Evolutionary conservation across 2,329 filamentous ascomycete genomes (phyloP).

Genomic region (Rhynchosporium secalis): DNA sequence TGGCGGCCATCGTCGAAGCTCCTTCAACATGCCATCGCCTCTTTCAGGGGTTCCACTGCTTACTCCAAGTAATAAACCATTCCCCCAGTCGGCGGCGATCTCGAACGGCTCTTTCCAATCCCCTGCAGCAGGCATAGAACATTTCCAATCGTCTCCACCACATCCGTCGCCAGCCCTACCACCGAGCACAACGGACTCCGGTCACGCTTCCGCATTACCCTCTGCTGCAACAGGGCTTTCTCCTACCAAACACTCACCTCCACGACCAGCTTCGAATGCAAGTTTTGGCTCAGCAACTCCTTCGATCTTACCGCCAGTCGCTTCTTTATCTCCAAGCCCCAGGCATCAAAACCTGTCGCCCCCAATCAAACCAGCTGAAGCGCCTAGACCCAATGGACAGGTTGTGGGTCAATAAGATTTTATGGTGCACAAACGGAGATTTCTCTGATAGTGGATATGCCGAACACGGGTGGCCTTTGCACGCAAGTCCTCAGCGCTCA

Average conservation of each 20-base stretch:
- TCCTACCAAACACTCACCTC: slow-evolving; percentile 47
- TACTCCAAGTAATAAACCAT: slow-evolving; percentile 32
- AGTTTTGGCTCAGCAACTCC: slow-evolving; percentile 35
- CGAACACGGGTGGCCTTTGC: neutral
- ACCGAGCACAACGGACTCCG: slow-evolving; percentile 18
- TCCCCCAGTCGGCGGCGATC: slow-evolving; percentile 5
- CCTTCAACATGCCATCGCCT: slow-evolving; percentile 36
- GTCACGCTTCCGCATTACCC: slow-evolving; percentile 35
- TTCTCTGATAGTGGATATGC: neutral
- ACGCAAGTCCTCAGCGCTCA: neutral
- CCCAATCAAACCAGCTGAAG: slow-evolving; percentile 52
- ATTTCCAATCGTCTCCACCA: slow-evolving; percentile 25
- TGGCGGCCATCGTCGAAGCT: slow-evolving; percentile 30
- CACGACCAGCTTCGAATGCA: slow-evolving; percentile 36
- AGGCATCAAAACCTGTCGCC: slow-evolving; percentile 59
- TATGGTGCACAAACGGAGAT: neutral
- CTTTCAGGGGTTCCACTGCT: slow-evolving; percentile 35
- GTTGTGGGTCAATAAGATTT: slow-evolving; percentile 23
- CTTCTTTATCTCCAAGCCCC: slow-evolving; percentile 58
- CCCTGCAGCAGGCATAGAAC: slow-evolving; percentile 21
- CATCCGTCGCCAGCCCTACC: slow-evolving; percentile 9
- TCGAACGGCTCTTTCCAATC: slow-evolving; percentile 9
- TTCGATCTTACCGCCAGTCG: slow-evolving; percentile 57
- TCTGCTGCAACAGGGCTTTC: slow-evolving; percentile 44
- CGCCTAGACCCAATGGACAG: slow-evolving; percentile 29